phyloP scores from a whole-genome alignment of 2,329 filamentous ascomycete genomes.

The Talaromyces sp. region DNA sequence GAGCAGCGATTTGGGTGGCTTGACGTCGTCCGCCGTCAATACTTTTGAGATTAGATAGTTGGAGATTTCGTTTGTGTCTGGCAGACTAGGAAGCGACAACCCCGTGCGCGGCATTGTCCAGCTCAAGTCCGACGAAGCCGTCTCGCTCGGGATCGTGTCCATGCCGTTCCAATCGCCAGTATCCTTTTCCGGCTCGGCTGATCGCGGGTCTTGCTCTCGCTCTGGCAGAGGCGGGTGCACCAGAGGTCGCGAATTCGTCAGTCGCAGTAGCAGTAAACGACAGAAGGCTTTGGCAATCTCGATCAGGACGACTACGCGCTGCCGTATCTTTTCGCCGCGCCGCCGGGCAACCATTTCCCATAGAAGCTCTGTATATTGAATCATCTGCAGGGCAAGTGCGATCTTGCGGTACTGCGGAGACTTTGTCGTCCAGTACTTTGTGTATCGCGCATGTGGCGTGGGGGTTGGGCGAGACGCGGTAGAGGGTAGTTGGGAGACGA shows the following conservation, averaged over 20 bases:
- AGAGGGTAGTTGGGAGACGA: constrained; percentile 52
- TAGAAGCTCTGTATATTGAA: constrained; percentile 91
- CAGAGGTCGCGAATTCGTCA: constrained; percentile 77
- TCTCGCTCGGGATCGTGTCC: constrained; percentile 38
- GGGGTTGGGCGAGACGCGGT: constrained; percentile 47
- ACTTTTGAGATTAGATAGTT: constrained; percentile 85
- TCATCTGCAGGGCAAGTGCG: constrained; percentile 77
- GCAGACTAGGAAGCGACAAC: constrained; percentile 75
- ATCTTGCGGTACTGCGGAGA: constrained; percentile 72
- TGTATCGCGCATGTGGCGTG: constrained; percentile 59
- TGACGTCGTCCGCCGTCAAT: constrained; percentile 92
- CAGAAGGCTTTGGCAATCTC: constrained; percentile 85
- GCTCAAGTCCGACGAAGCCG: constrained; percentile 41
- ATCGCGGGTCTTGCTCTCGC: constrained; percentile 68
- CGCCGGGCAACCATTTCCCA: constrained; percentile 96
- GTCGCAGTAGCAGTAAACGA: constrained; percentile 69
- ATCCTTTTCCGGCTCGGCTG: constrained; percentile 49
- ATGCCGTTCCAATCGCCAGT: constrained; percentile 43
- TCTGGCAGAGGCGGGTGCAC: constrained; percentile 81
- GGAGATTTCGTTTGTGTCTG: constrained; percentile 74
- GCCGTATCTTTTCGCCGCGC: constrained; percentile 70
- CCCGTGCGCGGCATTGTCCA: constrained; percentile 97
- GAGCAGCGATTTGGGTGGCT: constrained; percentile 80
- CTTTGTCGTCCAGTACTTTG: constrained; percentile 57
- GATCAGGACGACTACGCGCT: constrained; percentile 79